Percentiles rank a stretch among this genome's conserved stretches.
phyloP scores from a whole-genome alignment of 495 filamentous ascomycete species.

The Xylaria longipes region DNA sequence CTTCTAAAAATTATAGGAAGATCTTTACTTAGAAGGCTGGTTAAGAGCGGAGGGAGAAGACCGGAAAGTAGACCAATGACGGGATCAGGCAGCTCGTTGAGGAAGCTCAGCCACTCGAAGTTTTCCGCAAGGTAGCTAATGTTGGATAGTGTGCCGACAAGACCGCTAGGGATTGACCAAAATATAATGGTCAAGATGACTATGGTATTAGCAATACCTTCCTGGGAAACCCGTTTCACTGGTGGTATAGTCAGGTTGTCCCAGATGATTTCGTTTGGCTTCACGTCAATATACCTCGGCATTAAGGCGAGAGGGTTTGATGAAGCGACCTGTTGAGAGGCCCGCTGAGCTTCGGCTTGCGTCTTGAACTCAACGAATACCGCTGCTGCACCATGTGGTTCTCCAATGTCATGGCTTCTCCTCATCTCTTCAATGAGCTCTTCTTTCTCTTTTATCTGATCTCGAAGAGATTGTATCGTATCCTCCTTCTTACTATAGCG shows the following conservation, averaged over 20 bases:
- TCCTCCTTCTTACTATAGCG: constrained; percentile 63
- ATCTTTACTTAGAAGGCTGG: constrained; percentile 80
- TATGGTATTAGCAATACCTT: constrained; percentile 66
- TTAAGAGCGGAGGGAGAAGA: constrained; percentile 74
- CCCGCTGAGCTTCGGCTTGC: constrained; percentile 77
- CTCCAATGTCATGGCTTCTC: constrained; percentile 62
- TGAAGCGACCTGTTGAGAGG: constrained; percentile 82
- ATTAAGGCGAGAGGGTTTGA: constrained; percentile 83
- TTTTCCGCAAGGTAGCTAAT: constrained; percentile 68
- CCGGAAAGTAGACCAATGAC: constrained; percentile 80
- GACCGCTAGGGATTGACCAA: constrained; percentile 86
- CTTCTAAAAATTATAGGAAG: constrained; percentile 78
- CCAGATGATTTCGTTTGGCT: constrained; percentile 85
- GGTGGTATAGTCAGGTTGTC: constrained; percentile 78
- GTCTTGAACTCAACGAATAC: constrained; percentile 82
- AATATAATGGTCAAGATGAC: constrained; percentile 78
- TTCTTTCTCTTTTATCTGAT: constrained; percentile 75
- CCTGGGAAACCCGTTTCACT: constrained; percentile 77
- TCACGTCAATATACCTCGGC: constrained; percentile 80
- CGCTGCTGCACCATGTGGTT: constrained; percentile 59
- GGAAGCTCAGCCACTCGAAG: constrained; percentile 69
- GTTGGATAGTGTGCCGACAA: constrained; percentile 81
- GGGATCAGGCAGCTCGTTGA: constrained; percentile 66
- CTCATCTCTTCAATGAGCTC: constrained; percentile 75
- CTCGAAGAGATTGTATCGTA: constrained; percentile 83